These are phyloP conservation scores for Geoglossum cookeanum DNA, from an alignment of 2,329 filamentous ascomycete species.

Conservation along the genomic window DNA sequence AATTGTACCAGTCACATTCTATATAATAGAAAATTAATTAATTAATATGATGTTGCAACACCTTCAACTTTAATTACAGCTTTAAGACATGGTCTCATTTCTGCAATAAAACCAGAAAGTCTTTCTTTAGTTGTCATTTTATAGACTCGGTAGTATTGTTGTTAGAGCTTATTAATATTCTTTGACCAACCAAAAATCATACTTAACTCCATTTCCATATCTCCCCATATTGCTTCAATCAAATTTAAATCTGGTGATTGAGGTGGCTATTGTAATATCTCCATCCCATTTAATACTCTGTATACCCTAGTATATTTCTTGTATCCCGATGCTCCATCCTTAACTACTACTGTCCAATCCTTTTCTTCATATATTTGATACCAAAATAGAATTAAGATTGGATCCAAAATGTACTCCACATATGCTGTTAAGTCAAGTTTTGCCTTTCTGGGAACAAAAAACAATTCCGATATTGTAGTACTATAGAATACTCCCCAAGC, in stretches of 20 bases:
- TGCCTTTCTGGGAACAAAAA: too few species aligned
- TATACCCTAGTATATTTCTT: constrained; percentile 4
- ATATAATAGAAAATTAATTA: background rate
- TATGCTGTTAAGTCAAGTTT: constrained; percentile 5
- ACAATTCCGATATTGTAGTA: background rate
- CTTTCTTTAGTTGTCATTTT: background rate
- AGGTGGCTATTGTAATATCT: background rate
- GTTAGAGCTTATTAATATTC: background rate
- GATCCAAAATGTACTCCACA: background rate
- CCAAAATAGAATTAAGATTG: constrained; percentile 4
- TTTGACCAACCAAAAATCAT: background rate
- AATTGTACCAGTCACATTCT: background rate
- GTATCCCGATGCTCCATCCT: constrained; percentile 5
- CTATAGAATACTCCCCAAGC: background rate
- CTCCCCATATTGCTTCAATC: too few species aligned
- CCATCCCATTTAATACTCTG: background rate
- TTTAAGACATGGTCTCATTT: background rate
- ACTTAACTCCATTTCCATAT: too few species aligned
- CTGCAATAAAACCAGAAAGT: background rate
- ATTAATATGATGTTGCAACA: background rate
- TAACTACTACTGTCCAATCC: constrained; percentile 4
- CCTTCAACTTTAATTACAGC: background rate
- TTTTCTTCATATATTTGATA: constrained; percentile 4
- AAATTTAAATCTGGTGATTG: background rate
- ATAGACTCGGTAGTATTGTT: background rate